Percentiles rank a stretch among this genome's conserved stretches.
These are phyloP conservation scores for Syncephalastrum racemosum DNA, from an alignment of 371 early-diverging fungal species.

Conservation along the genomic window DNA sequence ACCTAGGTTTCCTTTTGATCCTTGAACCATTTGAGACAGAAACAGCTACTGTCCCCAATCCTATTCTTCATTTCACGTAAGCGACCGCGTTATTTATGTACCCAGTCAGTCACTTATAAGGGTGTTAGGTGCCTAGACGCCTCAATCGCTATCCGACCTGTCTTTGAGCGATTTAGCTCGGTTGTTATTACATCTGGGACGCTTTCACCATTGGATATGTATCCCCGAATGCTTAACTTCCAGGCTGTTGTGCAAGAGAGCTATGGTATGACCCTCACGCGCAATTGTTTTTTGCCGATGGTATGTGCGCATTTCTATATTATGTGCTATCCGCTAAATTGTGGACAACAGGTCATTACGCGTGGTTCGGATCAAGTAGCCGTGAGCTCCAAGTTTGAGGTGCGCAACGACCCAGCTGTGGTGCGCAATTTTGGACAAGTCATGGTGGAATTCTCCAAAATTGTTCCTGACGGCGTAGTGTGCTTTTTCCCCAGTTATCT, in stretches of 20 bases:
- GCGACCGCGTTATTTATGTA: conserved; percentile 8
- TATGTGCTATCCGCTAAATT: neutral
- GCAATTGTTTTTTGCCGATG: conserved; percentile 96
- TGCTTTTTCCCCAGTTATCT: conserved; percentile 99
- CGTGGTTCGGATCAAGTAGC: conserved; percentile 98
- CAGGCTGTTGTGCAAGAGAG: conserved; percentile 82
- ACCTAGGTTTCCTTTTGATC: conserved; percentile 88
- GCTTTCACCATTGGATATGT: conserved; percentile 98
- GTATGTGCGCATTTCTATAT: conserved; percentile 33
- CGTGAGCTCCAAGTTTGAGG: conserved; percentile 95
- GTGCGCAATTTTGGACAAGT: conserved; percentile 99
- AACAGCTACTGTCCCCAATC: conserved; percentile 91
- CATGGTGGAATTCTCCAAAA: conserved; percentile 91
- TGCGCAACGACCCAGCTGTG: conserved; percentile 97
- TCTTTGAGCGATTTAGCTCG: conserved; percentile 94
- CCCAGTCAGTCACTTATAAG: neutral
- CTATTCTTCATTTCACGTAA: conserved; percentile 86
- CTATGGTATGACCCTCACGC: conserved; percentile 91
- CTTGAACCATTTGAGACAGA: conserved; percentile 98
- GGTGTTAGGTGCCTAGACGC: conserved; percentile 92
- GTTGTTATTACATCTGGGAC: conserved; percentile 99
- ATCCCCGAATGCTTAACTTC: conserved; percentile 97
- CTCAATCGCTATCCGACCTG: conserved; percentile 94
- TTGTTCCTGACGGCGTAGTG: conserved; percentile 98
- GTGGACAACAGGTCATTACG: conserved; percentile 69